phyloP scores from a whole-genome alignment of 768 basidiomycete species.

The Tylopilus sp. region DNA sequence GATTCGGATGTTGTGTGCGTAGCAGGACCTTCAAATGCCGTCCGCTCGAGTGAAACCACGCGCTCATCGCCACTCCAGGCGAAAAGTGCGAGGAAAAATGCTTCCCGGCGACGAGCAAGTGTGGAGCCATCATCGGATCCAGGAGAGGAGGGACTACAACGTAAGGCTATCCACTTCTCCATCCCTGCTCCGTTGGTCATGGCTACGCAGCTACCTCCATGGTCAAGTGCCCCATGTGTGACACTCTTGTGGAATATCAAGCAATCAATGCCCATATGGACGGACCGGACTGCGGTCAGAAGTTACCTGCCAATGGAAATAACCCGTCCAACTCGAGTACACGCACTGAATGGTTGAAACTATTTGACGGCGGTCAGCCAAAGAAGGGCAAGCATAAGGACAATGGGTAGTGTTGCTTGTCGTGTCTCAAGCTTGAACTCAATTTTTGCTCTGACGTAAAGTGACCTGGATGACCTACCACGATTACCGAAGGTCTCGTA shows the following conservation, averaged over 20 bases:
- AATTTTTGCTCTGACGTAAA: slow-evolving; percentile 18
- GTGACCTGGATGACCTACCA: slow-evolving; percentile 32
- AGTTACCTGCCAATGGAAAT: slow-evolving; percentile 11
- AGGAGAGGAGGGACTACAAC: slow-evolving; percentile 27
- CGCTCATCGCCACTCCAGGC: slow-evolving; percentile 22
- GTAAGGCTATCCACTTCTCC: slow-evolving; percentile 12
- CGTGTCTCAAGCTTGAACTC: slow-evolving; percentile 1
- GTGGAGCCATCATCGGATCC: slow-evolving; percentile 31
- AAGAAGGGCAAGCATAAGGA: slow-evolving; percentile 45
- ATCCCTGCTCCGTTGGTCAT: not conserved
- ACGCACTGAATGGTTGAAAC: slow-evolving; percentile 42
- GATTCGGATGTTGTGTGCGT: slow-evolving; percentile 28
- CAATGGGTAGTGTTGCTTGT: slow-evolving; percentile 14
- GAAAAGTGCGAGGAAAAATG: slow-evolving; percentile 22
- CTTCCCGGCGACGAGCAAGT: slow-evolving; percentile 6
- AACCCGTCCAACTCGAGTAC: slow-evolving; percentile 24
- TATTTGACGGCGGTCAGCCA: slow-evolving; percentile 30
- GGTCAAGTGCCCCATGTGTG: slow-evolving; percentile 65
- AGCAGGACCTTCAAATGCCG: slow-evolving; percentile 29
- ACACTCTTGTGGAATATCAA: slow-evolving; percentile 39
- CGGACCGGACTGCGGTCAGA: slow-evolving; percentile 42
- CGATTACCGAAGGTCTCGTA: slow-evolving; percentile 66
- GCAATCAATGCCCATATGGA: slow-evolving; percentile 68
- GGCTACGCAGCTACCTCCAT: slow-evolving; percentile 32
- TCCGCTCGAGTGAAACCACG: slow-evolving; percentile 21